These are phyloP conservation scores for Neurospora sp. DNA, from an alignment of 495 filamentous ascomycete species.

Conservation along the genomic window DNA sequence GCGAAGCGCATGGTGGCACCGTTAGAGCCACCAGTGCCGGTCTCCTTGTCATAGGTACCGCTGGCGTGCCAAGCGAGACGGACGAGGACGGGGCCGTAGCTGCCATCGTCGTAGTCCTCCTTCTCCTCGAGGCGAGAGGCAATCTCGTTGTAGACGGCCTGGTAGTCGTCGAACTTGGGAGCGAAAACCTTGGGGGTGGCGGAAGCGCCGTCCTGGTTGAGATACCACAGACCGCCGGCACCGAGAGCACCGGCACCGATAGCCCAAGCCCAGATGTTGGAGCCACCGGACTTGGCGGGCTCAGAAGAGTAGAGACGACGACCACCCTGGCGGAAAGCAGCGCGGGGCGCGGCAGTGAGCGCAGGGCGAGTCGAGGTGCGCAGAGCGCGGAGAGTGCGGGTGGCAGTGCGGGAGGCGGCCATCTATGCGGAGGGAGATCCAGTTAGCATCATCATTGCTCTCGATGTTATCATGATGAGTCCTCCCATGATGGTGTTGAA, in stretches of 20 bases:
- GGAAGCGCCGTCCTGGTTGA: constrained; percentile 36
- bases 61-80: constrained; percentile 82
- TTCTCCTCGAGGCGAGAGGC: constrained; percentile 71
- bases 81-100: constrained; percentile 83
- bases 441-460: background rate
- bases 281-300: constrained; percentile 47
- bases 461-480: background rate
- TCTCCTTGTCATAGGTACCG: constrained; percentile 82
- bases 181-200: constrained; percentile 50
- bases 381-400: constrained; percentile 47
- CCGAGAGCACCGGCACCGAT: constrained; percentile 47
- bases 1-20: constrained; percentile 97
- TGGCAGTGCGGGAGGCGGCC: constrained; percentile 26
- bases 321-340: constrained; percentile 53
- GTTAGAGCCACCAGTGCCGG: constrained; percentile 86
- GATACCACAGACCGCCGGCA: constrained; percentile 55
- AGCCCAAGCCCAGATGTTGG: constrained; percentile 29
- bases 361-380: constrained; percentile 43
- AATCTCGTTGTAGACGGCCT: constrained; percentile 89
- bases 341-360: constrained; percentile 39
- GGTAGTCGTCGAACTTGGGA: constrained; percentile 80
- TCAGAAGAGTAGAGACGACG: constrained; percentile 72
- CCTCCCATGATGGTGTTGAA: constrained; percentile 9
- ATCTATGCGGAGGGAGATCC: constrained; percentile 23
- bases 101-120: constrained; percentile 94